Base-by-base conservation (phyloP, 1,284 basidiomycete genomes). In the Polyporus tsugae region DNA sequence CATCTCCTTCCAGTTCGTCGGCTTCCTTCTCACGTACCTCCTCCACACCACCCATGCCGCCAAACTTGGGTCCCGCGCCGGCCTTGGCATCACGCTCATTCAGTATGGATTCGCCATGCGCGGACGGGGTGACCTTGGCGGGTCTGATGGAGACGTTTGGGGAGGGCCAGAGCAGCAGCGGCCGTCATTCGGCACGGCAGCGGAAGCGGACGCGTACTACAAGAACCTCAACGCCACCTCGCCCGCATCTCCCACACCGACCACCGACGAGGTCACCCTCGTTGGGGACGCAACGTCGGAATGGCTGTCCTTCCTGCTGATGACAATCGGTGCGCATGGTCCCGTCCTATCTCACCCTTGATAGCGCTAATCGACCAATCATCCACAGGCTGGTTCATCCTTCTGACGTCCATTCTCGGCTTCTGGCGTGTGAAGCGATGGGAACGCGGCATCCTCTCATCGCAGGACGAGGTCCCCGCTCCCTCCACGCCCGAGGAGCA, bases 1-100 rank as follows among this genome's bases (percentile, higher is more conserved):
- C 60, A 89, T 96, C 73, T 95, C 95, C 44, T 99, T 99, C 91
- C 96, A 98, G 82, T 98, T 99, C 77, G 92, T 99, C 74, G 97
- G 96, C 59, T 98, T 98, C 88, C 88, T 97, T 70, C 89, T 98
- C 80, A 97, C 96, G 9, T 98, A 96, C 80, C 91, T 98, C 67
- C 87, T 98, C 35, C 95, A 96, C 79, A 95, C 94, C 5, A 97
- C 97, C 1, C 98, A 99, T 78, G 95, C 98, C 5, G 96, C 96
- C 22, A 95, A 97, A 75, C 91, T 95, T 73, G 97, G 97, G 60
- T 96, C 95, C 52, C 91, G 97, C 58, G 97, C 96, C 1, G 97
- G 97, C 39, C 87, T 99, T 44, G 97, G 97, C 33, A 87, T 99
- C 70, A 99, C 98, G 0, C 86, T 99, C 63, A 96, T 99, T 69